These are phyloP conservation scores for Apiospora pterosperma DNA, from an alignment of 2,329 filamentous ascomycete species.

Conservation along the genomic window DNA sequence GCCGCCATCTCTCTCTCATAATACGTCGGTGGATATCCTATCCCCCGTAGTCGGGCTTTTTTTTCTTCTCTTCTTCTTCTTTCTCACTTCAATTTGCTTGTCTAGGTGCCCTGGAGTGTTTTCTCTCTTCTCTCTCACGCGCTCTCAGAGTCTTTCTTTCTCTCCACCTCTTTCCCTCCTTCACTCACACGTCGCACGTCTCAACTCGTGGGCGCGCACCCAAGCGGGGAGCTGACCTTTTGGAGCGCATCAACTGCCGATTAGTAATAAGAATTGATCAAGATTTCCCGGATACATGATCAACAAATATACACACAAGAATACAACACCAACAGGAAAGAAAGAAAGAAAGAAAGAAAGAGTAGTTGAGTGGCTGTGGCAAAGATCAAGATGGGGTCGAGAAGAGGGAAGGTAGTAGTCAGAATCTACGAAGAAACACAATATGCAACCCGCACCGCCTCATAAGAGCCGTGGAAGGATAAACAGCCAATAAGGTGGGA, in stretches of 20 bases:
- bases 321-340: neutral
- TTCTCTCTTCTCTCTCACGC: neutral
- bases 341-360: slow-evolving; percentile 14
- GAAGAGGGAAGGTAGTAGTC: slow-evolving; percentile 6
- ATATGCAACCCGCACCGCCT: slow-evolving; percentile 9
- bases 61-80: slow-evolving; percentile 7
- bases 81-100: slow-evolving; percentile 4
- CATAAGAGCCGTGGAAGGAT: slow-evolving; percentile 4
- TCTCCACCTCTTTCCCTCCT: slow-evolving; percentile 13
- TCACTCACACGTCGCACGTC: slow-evolving; percentile 16
- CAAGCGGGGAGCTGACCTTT: slow-evolving; percentile 14
- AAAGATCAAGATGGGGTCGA: neutral
- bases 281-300: slow-evolving; percentile 9
- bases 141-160: slow-evolving; percentile 6
- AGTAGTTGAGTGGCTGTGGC: neutral
- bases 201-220: slow-evolving; percentile 9
- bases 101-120: neutral
- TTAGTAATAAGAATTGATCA: slow-evolving; percentile 9
- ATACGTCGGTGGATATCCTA: neutral
- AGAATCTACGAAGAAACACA: slow-evolving; percentile 5
- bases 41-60: slow-evolving; percentile 11
- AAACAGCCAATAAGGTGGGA: slow-evolving; percentile 1
- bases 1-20: slow-evolving; percentile 20
- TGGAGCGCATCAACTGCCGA: slow-evolving; percentile 26
- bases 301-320: slow-evolving; percentile 4